phyloP scores from a whole-genome alignment of 108 stramenopile genomes.

The Pseudonitzschia pungens region DNA sequence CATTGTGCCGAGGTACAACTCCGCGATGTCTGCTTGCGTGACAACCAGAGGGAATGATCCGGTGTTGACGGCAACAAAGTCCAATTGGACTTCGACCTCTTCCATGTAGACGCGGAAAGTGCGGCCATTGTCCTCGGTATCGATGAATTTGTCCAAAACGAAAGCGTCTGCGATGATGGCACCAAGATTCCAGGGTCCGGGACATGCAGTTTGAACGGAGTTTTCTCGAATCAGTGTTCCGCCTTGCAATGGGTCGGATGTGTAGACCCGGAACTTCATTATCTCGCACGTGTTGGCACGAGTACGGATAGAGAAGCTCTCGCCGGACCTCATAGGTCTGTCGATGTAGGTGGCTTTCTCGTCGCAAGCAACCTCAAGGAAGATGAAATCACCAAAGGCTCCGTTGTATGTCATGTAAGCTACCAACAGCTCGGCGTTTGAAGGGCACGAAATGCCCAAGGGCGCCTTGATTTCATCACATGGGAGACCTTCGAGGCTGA shows the following conservation, averaged over 20 bases:
- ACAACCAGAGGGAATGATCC: not conserved
- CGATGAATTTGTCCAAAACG: slow-evolving; percentile 1
- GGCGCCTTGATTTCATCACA: slow-evolving; percentile 14
- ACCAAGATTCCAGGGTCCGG: slow-evolving; percentile 14
- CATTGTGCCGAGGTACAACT: not conserved
- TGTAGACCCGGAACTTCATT: not conserved
- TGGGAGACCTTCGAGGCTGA: slow-evolving; percentile 2
- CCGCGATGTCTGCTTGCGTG: not conserved
- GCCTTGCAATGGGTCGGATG: not conserved
- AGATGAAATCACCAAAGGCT: slow-evolving; percentile 1
- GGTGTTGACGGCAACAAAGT: slow-evolving; percentile 1
- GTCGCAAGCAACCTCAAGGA: slow-evolving; percentile 10
- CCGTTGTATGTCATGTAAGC: slow-evolving; percentile 12
- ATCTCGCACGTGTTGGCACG: slow-evolving; percentile 13
- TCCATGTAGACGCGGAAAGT: slow-evolving; percentile 2
- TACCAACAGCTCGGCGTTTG: slow-evolving; percentile 2
- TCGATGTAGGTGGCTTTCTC: slow-evolving; percentile 13
- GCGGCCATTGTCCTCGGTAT: not conserved
- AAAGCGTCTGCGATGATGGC: slow-evolving; percentile 1
- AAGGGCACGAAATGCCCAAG: not conserved
- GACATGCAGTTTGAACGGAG: not conserved
- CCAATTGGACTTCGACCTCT: slow-evolving; percentile 1
- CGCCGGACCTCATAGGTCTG: not conserved
- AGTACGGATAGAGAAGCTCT: slow-evolving; percentile 6
- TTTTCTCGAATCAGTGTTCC: not conserved